These are phyloP conservation scores for Spiraea crenata DNA, from an alignment of 331 rosid genomes.

Conservation along the genomic window DNA sequence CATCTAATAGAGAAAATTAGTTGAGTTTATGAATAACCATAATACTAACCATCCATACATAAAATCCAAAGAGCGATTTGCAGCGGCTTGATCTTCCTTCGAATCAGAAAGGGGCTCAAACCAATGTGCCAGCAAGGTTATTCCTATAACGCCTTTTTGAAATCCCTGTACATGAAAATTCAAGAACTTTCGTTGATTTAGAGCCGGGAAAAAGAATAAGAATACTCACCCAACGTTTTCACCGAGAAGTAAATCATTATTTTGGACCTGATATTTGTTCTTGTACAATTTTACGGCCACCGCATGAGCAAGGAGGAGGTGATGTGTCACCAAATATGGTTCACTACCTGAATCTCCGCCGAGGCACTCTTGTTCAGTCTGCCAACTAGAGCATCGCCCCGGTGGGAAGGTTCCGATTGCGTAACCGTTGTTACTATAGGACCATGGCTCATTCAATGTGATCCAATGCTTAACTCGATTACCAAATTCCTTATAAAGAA, in stretches of 20 bases:
- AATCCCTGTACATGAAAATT: not conserved
- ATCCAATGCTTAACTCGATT: constrained; percentile 37
- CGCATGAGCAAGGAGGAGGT: constrained; percentile 31
- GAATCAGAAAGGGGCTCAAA: constrained; percentile 20
- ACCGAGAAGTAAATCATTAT: not conserved
- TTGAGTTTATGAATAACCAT: not conserved
- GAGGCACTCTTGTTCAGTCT: constrained; percentile 10
- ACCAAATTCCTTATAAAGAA: constrained; percentile 28
- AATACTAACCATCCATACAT: constrained; percentile 31
- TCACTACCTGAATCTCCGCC: constrained; percentile 32
- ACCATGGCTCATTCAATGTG: constrained; percentile 33
- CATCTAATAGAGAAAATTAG: not conserved
- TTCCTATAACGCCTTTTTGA: constrained; percentile 35
- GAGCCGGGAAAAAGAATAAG: too few species aligned
- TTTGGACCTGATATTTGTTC: constrained; percentile 19
- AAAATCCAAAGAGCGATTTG: constrained; percentile 35
- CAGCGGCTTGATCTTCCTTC: constrained; percentile 19
- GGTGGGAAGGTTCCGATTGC: constrained; percentile 16
- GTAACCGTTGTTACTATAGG: constrained; percentile 11
- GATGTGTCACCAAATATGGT: constrained; percentile 28
- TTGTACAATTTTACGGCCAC: constrained; percentile 21
- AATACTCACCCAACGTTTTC: too few species aligned
- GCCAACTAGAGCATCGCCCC: constrained; percentile 25
- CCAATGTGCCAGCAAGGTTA: constrained; percentile 25
- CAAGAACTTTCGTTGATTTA: not conserved